phyloP scores from a whole-genome alignment of 345 rosid species.

The Eucalyptus pauciflora region DNA sequence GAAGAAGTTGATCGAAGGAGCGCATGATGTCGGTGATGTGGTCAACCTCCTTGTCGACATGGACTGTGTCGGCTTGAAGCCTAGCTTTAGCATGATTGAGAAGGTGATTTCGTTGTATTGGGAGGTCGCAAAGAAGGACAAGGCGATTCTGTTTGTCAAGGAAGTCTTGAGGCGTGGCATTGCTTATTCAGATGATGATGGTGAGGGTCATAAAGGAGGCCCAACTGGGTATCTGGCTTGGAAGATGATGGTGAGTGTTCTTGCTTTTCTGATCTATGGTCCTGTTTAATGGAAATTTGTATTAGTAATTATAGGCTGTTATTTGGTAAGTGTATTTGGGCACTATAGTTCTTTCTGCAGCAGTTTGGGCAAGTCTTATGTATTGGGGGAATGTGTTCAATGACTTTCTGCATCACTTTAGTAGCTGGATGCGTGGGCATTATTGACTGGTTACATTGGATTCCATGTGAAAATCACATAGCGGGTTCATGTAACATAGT shows the following conservation, averaged over 20 bases:
- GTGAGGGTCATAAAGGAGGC: slow-evolving; percentile 63
- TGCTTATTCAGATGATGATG: slow-evolving; percentile 24
- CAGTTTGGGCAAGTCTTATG: neutral
- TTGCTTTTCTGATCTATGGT: neutral
- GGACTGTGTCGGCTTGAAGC: slow-evolving; percentile 87
- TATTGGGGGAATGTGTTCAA: neutral
- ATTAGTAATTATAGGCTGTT: neutral
- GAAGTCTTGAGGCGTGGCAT: slow-evolving; percentile 57
- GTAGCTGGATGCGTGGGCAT: neutral
- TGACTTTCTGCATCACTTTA: neutral
- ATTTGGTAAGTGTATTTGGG: neutral
- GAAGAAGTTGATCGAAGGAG: slow-evolving; percentile 60
- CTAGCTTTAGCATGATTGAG: slow-evolving; percentile 87
- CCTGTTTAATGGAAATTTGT: neutral
- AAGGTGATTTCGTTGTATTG: slow-evolving; percentile 86
- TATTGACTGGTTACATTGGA: neutral
- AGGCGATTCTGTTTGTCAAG: slow-evolving; percentile 53
- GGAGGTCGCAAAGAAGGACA: slow-evolving; percentile 59
- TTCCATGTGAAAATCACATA: neutral
- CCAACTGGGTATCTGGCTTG: slow-evolving; percentile 90
- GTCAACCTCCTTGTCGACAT: slow-evolving; percentile 72
- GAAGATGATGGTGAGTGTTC: slow-evolving; percentile 74
- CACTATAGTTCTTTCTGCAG: neutral
- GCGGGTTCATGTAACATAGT: neutral
- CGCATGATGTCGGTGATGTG: slow-evolving; percentile 50